Conservation (phyloP, 148 eudicot genomes). For the Rhododendron mucronatum region DNA sequence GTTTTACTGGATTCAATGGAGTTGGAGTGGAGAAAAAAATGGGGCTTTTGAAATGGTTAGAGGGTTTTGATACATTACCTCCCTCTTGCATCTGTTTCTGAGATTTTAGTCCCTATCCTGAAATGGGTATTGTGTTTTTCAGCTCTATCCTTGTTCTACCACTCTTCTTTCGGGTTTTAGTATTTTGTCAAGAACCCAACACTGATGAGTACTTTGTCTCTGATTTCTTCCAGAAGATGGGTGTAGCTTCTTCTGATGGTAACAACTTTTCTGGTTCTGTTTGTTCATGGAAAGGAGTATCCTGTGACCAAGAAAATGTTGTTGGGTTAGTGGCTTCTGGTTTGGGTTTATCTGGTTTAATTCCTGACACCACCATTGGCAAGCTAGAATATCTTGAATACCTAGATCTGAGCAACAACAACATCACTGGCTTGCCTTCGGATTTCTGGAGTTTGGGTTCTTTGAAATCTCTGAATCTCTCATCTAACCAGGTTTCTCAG, state of each 20-base stretch:
- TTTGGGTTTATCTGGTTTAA: conserved; percentile 45
- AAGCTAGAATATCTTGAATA: conserved; percentile 41
- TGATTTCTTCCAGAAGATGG: conserved; percentile 50
- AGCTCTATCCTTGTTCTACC: conserved; percentile 26
- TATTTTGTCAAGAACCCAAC: conserved; percentile 44
- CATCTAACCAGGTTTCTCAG: conserved; percentile 38
- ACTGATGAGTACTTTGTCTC: conserved; percentile 49
- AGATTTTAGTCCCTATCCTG: not conserved
- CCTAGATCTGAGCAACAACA: conserved; percentile 52
- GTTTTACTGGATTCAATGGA: conserved; percentile 15
- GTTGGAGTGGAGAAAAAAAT: conserved; percentile 16
- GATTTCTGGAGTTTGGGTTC: conserved; percentile 65
- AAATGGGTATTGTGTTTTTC: conserved; percentile 30
- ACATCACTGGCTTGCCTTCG: conserved; percentile 46
- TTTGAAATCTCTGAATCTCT: conserved; percentile 41
- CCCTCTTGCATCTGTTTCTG: not conserved
- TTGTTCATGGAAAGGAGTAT: conserved; percentile 55
- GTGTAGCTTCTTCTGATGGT: conserved; percentile 23
- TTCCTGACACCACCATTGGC: conserved; percentile 60
- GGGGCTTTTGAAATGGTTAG: not conserved
- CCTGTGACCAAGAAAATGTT: conserved; percentile 39
- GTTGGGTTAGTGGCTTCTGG: conserved; percentile 34
- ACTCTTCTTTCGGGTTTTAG: conserved; percentile 24
- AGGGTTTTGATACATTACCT: conserved; percentile 11
- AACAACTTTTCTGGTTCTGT: conserved; percentile 35